phyloP scores from a whole-genome alignment of 192 early-diverging fungal genomes.

The Pilobolus umbonatus region DNA sequence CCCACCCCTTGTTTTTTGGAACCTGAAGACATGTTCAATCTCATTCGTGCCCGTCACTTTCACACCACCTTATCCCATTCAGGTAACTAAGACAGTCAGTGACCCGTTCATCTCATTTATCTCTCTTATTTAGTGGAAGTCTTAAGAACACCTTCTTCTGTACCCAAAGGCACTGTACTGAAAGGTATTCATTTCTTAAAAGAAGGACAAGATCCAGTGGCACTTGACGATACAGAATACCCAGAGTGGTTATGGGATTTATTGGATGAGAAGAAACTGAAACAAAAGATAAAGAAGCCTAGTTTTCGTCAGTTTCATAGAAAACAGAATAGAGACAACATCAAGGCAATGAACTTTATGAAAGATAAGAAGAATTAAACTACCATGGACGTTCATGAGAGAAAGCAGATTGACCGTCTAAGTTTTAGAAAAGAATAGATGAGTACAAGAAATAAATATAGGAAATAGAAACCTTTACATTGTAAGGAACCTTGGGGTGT shows the following conservation, averaged over 20 bases:
- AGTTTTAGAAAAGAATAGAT: background rate
- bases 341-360: conserved; percentile 73
- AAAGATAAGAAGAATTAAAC: conserved; percentile 67
- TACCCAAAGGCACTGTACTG: conserved; percentile 70
- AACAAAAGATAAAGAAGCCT: conserved; percentile 43
- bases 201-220: conserved; percentile 79
- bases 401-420: conserved; percentile 24
- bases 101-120: too few relatives aligned
- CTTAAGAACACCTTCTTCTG: conserved; percentile 45
- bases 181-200: conserved; percentile 85
- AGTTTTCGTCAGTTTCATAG: conserved; percentile 56
- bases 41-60: too few relatives aligned
- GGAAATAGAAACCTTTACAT: conserved; percentile 10
- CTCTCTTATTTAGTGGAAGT: too few relatives aligned
- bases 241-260: conserved; percentile 94
- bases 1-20: too few relatives aligned
- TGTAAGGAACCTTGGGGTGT: conserved; percentile 29
- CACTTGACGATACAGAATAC: conserved; percentile 79
- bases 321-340: conserved; percentile 51
- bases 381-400: conserved; percentile 8
- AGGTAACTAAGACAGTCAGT: too few relatives aligned
- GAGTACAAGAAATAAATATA: background rate
- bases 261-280: conserved; percentile 51
- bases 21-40: too few relatives aligned
- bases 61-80: too few relatives aligned